Evolutionary conservation across 345 rosid genomes (phyloP), one percentile per base, ranked within the genome.

Genomic region (Brassica rapa): DNA sequence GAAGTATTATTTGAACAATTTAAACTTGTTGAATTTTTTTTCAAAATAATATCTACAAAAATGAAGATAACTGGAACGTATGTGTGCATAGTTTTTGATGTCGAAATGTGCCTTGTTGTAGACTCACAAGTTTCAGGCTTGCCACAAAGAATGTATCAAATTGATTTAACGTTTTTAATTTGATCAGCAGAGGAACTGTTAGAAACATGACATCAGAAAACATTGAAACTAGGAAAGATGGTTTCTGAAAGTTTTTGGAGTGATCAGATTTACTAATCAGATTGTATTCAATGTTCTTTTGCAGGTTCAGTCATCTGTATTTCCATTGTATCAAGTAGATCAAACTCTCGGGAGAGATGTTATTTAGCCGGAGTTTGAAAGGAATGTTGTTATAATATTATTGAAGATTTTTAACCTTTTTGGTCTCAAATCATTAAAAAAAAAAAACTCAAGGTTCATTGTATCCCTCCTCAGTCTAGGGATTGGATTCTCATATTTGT

Each of bases 261-360:
- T 25, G n/a, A 16, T 33, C n/a, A 51, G 21, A 62, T 51, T 69
- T 49, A 35, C 4, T 77, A 3, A n/a, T 43, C 25, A 55, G 56
- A 49, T 10, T 66, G 67, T 46, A 4, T 23, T 46, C 33, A 21
- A 30, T 12, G 67, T 39, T 23, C 33, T 66, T 4, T 64, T 37
- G 66, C 76, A 77, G 81, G 81, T 46, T 23, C 16, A 35, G 1
- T 43, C 73, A 10, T 23, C 16, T 23, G 60, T 72, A 55, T 60
- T 78, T 41, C 21, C 77, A 59, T 66, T 72, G 77, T 33, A 72
- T 66, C 82, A 72, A n/a, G 77, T 59, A 46, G 77, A 79, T 66
- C 63, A 72, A 73, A 73, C 60, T 66, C 68, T n/a, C 60, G 77
- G 77, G 33, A 78, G 68, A 66, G 24, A 72, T 66, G 24, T 56